Conservation (phyloP, 1,284 basidiomycete species). For the Flammula alnicola region DNA sequence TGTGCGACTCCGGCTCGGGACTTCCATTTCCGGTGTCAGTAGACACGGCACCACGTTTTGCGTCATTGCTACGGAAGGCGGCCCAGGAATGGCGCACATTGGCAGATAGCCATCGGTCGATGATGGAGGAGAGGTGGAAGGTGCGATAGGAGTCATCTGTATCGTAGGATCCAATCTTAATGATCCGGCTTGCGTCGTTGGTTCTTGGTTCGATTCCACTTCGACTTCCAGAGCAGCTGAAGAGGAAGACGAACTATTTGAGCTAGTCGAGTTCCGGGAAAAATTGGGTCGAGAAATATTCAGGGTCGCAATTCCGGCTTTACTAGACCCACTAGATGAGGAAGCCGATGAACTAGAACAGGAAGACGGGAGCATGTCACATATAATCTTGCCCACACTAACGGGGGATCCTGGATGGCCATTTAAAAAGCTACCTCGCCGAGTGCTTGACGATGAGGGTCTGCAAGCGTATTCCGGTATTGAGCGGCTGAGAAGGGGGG, state of each 20-base stretch:
- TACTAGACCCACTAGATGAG: constrained; percentile 1
- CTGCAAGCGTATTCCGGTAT: constrained; percentile 3
- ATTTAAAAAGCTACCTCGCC: constrained; percentile 21
- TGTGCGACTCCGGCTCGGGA: constrained; percentile 9
- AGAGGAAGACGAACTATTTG: too few relatives aligned
- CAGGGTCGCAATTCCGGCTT: not conserved
- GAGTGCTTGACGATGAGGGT: constrained; percentile 13
- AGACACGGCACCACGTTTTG: constrained; percentile 17
- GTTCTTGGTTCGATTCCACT: too few relatives aligned
- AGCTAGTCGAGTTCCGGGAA: too few relatives aligned
- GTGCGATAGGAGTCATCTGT: too few relatives aligned
- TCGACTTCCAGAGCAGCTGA: too few relatives aligned
- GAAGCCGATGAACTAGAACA: not conserved
- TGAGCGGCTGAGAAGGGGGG: too few relatives aligned
- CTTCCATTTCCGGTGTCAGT: constrained; percentile 28
- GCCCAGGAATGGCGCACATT: constrained; percentile 2
- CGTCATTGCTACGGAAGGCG: not conserved
- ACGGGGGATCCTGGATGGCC: constrained; percentile 16
- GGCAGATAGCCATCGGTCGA: not conserved
- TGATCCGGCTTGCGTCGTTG: too few relatives aligned
- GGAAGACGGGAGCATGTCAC: constrained; percentile 51
- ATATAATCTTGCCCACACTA: constrained; percentile 52
- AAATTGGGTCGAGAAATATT: not conserved
- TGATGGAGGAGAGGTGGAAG: too few relatives aligned
- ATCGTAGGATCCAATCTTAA: too few relatives aligned